These are phyloP conservation scores for Coriolopsis trogii DNA, from an alignment of 1,284 basidiomycete species.

Conservation along the genomic window DNA sequence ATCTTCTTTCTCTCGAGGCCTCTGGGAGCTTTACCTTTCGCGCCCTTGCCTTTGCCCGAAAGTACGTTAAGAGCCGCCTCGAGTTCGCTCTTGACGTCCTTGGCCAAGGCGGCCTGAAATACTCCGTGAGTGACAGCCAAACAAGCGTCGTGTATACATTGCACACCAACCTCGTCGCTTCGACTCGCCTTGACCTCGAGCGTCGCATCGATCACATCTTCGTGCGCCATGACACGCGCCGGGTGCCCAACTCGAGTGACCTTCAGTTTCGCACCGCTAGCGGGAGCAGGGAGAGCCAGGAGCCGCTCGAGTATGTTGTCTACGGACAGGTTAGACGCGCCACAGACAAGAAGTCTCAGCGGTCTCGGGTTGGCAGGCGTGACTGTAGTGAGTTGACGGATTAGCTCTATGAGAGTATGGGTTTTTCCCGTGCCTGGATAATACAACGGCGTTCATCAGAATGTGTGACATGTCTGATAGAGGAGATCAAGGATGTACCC, in stretches of 20 bases:
- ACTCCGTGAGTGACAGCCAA: no score
- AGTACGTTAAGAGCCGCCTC: conserved; percentile 69
- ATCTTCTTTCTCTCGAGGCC: conserved; percentile 84
- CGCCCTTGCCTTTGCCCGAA: conserved; percentile 78
- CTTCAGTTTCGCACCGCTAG: conserved; percentile 50
- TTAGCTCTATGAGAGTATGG: conserved; percentile 88
- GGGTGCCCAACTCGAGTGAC: conserved; percentile 91
- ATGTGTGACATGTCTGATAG: background rate
- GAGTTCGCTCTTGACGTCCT: conserved; percentile 86
- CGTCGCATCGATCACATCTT: conserved; percentile 75
- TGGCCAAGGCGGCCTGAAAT: conserved; percentile 70
- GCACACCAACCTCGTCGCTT: conserved; percentile 68
- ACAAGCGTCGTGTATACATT: background rate
- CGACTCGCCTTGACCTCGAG: conserved; percentile 86
- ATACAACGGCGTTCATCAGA: conserved; percentile 10
- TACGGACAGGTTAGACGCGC: conserved; percentile 90
- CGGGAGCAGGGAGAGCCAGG: conserved; percentile 54
- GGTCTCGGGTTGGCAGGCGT: conserved; percentile 52
- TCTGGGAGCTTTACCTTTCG: conserved; percentile 68
- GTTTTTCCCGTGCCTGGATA: conserved; percentile 93
- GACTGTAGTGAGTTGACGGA: conserved; percentile 74
- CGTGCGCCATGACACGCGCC: conserved; percentile 81
- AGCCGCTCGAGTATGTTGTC: conserved; percentile 91
- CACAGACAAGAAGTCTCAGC: conserved; percentile 78
- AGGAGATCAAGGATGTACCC: conserved; percentile 48